Evolutionary conservation across 768 basidiomycete species (phyloP), one percentile per base, ranked within the genome.

Genomic region (Peribolospora baueri): DNA sequence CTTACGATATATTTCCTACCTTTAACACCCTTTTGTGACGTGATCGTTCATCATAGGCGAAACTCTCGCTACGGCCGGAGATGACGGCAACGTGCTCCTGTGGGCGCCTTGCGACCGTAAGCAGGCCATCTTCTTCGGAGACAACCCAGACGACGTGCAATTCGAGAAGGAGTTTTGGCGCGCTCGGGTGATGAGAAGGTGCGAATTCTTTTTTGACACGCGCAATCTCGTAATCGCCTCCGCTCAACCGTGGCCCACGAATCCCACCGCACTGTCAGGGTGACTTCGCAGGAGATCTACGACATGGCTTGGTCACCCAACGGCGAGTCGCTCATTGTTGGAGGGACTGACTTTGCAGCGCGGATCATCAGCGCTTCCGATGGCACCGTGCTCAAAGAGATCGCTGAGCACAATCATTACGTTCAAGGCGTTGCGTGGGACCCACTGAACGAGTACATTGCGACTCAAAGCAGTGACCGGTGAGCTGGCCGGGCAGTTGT

Each of bases 401-500:
- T 90, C 57, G 81, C 84, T 1, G 91, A 97, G 63, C 93, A 98
- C 67, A 78, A 75, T 42, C 91, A 97, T 67, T 95, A 84, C 65
- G 93, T 98, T 0, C 93, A 98, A 70, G 93, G 93, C 7, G 93
- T 97, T 39, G 85, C 91, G 0, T 98, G 93, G 93, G 93, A 98
- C 61, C 93, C 93, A 1, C 69, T 93, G 62, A 88, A 91, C 66
- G 86, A 93, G 67, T 97, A 83, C 65, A 84, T 98, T 58, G 90
- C 93, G 3, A 97, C 93, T 0, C 93, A 98, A 65, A 87, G 84
- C 67, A 85, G 82, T 63, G 93, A 98, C 68, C 76, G 91, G 70
- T 70, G 46, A 56, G 69, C 52, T 40, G 41, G 39, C 48, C 1
- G 2, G 11, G 5, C 5, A 0, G 4, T 50, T 11, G 5, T 9